Conservation (phyloP, 2,329 filamentous ascomycete species). For the Calonectria pteridis region DNA sequence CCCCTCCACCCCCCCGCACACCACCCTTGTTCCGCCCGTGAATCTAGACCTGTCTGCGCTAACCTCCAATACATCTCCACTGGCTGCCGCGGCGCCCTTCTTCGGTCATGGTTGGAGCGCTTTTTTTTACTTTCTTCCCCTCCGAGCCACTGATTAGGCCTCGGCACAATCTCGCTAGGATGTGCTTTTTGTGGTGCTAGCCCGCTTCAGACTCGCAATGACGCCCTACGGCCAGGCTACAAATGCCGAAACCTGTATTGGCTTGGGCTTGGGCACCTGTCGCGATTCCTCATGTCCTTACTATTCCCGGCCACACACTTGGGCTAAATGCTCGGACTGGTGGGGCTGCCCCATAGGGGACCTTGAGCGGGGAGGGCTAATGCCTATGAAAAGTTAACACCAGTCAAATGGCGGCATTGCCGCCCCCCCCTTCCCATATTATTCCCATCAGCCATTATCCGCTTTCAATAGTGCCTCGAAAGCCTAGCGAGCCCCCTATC, state of each 20-base stretch:
- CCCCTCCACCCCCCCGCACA: not conserved
- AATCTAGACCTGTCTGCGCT: slow-evolving; percentile 2
- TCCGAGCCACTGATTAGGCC: slow-evolving; percentile 10
- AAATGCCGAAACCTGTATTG: slow-evolving; percentile 29
- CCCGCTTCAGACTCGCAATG: slow-evolving; percentile 5
- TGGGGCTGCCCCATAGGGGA: not conserved
- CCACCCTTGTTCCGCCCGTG: not conserved
- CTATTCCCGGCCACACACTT: slow-evolving; percentile 38
- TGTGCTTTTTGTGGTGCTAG: slow-evolving; percentile 17
- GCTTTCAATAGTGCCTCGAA: slow-evolving; percentile 10
- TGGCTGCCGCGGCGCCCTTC: slow-evolving; percentile 6
- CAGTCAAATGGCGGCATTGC: not conserved
- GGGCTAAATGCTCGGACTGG: slow-evolving; percentile 13
- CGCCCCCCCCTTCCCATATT: not conserved
- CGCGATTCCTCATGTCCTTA: slow-evolving; percentile 31
- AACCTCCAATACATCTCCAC: not conserved
- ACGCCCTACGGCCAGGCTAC: slow-evolving; percentile 12
- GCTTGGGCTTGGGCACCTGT: slow-evolving; percentile 19
- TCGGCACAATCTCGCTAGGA: slow-evolving; percentile 28
- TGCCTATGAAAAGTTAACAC: not conserved
- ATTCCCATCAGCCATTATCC: slow-evolving; percentile 9
- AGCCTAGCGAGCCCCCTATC: slow-evolving; percentile 2
- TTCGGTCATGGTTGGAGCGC: not conserved
- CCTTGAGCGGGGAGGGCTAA: slow-evolving; percentile 7
- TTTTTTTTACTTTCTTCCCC: not conserved